Evolutionary conservation across 139 green algal genomes (phyloP), one percentile per base, ranked within the genome.

Genomic region (Chlamydomonas eustigma): DNA sequence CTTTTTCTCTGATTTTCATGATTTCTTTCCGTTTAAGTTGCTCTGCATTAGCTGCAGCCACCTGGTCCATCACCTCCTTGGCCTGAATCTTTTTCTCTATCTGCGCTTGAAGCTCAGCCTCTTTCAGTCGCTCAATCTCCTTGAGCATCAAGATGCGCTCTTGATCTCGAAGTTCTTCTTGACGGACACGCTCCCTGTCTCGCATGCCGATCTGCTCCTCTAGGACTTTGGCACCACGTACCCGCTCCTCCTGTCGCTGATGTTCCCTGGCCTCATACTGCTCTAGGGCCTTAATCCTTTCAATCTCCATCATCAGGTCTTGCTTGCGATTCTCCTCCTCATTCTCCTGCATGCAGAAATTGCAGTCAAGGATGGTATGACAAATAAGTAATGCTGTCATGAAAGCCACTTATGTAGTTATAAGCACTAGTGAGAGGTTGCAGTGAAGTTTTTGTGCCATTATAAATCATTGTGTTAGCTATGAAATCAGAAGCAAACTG

Each of bases 281-380:
- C 79, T 90, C 76, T 2, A 92, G 76, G 51, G 85, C 81, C 51
- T 80, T 78, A 32, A 93, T 65, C 35, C 93, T 85, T 73, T 95
- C 91, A 38, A 90, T 81, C 84, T 96, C 93, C 93, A 97, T 97
- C 80, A 88, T 83, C 3, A 90, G 39, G 80, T 97, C 91, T 51
- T 79, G 74, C 36, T 71, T 52, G 44, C 78, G 65, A 44, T 85
- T 79, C 81, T 91, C 82, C 67, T 85, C 75, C 65, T 80, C 75
- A n/a, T 64, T 36, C 65, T 72, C 65, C 65, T 39, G 44, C 44
- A 58, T 28, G 44, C 12, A 18, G 44, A 18, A n/a, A n/a, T n/a
- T n/a, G n/a, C n/a, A n/a, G n/a, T n/a, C n/a, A n/a, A n/a, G n/a
- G n/a, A n/a, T n/a, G n/a, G n/a, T n/a, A n/a, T n/a, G n/a, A n/a